A percentile compares a stretch with the other conserved stretches of the same genome.
Evolutionary conservation across 352 stramenopile genomes (phyloP).

Genomic region (Phytopythium kandeliae): DNA sequence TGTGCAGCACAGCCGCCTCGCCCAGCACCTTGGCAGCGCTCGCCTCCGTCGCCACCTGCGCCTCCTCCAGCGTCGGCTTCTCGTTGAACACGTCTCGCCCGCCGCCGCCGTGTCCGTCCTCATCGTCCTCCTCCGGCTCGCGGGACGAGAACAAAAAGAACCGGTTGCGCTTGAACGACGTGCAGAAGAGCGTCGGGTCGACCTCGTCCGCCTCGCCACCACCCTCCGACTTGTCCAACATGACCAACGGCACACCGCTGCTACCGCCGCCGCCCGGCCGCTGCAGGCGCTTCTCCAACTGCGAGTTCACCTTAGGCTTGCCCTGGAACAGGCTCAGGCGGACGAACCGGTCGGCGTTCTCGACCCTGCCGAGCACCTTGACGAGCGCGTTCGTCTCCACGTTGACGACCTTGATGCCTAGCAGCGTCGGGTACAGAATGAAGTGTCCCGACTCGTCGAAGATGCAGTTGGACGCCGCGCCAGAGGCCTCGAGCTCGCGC

Average conservation of each 20-base stretch:
- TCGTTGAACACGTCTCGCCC: constrained; percentile 98
- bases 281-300: constrained; percentile 88
- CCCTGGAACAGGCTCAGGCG: constrained; percentile 92
- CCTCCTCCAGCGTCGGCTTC: constrained; percentile 93
- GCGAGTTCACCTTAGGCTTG: constrained; percentile 94
- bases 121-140: constrained; percentile 87
- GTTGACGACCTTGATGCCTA: constrained; percentile 97
- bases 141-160: constrained; percentile 97
- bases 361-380: constrained; percentile 91
- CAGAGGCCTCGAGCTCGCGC: constrained; percentile 53
- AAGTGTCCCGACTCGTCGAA: constrained; percentile 97
- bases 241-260: constrained; percentile 41
- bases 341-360: constrained; percentile 96
- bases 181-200: constrained; percentile 87
- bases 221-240: constrained; percentile 47
- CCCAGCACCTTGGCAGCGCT: constrained; percentile 47
- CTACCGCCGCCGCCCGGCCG: constrained; percentile 43
- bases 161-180: constrained; percentile 87
- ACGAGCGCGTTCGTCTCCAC: constrained; percentile 92
- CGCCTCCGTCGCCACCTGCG: constrained; percentile 81
- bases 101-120: constrained; percentile 28
- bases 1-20: constrained; percentile 92
- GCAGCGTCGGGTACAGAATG: constrained; percentile 92
- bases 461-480: constrained; percentile 71
- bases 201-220: constrained; percentile 20